A percentile compares a stretch with the other conserved stretches of the same genome.
These are phyloP conservation scores for Auxenochlorella protothecoides DNA, from an alignment of 139 green algal genomes.

Conservation along the genomic window DNA sequence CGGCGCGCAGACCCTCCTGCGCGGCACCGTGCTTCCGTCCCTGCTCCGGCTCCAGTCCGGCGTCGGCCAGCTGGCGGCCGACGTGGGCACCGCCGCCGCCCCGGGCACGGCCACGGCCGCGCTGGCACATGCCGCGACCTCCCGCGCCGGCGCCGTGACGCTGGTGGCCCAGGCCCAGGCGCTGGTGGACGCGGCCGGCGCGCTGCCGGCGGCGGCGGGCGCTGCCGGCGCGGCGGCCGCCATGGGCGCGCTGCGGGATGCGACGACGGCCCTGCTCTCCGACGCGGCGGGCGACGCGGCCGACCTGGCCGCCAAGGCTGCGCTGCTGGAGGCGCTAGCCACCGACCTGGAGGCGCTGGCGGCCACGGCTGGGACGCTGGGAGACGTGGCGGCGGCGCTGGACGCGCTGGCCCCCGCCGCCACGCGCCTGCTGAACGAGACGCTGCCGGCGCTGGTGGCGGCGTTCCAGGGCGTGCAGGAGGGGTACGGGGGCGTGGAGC, in stretches of 20 bases:
- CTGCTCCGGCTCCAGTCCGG: too few species aligned
- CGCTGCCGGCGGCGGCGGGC: not conserved
- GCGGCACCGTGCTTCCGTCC: too few species aligned
- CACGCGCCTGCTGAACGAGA: not conserved
- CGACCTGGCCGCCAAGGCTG: not conserved
- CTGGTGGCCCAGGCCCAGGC: slow-evolving; percentile 1
- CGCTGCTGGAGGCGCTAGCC: not conserved
- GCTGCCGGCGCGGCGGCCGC: too few species aligned
- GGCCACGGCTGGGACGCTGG: not conserved
- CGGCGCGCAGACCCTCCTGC: too few species aligned
- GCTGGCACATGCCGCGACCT: not conserved
- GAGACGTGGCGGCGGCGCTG: not conserved
- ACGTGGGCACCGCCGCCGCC: not conserved
- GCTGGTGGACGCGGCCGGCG: not conserved
- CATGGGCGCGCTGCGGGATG: too few species aligned
- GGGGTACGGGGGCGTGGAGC: slow-evolving; percentile 5
- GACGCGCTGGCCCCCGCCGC: not conserved
- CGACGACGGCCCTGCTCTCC: too few species aligned
- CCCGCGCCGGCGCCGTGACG: not conserved
- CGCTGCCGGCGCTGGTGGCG: not conserved
- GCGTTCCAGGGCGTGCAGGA: not conserved
- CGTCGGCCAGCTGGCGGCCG: not conserved
- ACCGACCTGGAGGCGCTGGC: not conserved
- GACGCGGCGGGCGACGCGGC: not conserved
- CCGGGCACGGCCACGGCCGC: not conserved